Evolutionary conservation across 805 yeast genomes (phyloP).

Genomic region (Candida sanyiensis): DNA sequence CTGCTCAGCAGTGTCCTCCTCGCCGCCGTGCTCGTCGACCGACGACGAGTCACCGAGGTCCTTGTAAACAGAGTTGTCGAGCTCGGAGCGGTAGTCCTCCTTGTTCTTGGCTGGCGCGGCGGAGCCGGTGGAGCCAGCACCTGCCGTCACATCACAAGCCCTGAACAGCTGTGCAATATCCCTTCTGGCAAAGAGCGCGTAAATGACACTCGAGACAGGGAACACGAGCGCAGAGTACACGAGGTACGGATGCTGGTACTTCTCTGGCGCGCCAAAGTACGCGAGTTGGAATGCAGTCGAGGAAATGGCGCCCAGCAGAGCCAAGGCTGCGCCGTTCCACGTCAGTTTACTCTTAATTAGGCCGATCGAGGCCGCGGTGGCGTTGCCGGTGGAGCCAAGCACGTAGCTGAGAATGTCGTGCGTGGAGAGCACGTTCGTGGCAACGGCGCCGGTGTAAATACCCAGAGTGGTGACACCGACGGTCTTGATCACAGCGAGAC

Average conservation of each 20-base stretch:
- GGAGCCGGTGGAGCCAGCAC: constrained; percentile 6
- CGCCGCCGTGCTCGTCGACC: constrained; percentile 19
- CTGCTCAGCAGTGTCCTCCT: constrained; percentile 28
- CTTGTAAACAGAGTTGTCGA: constrained; percentile 41
- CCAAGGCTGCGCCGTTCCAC: constrained; percentile 24
- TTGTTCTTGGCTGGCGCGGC: constrained; percentile 13
- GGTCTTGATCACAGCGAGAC: constrained; percentile 52
- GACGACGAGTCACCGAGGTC: constrained; percentile 31
- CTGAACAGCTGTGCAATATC: constrained; percentile 10
- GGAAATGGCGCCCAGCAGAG: constrained; percentile 42
- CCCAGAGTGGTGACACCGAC: constrained; percentile 66
- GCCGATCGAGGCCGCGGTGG: constrained; percentile 26
- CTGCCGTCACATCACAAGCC: too few relatives aligned
- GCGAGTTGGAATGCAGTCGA: constrained; percentile 48
- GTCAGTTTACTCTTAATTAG: constrained; percentile 17
- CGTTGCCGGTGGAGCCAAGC: constrained; percentile 17
- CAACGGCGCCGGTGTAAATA: constrained; percentile 48
- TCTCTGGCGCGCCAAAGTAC: constrained; percentile 48
- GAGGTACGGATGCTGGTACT: constrained; percentile 67
- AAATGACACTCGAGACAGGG: constrained; percentile 19
- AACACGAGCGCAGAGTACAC: constrained; percentile 37
- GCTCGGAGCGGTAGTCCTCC: constrained; percentile 33
- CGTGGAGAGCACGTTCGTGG: constrained; percentile 27
- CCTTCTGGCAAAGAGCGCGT: constrained; percentile 10
- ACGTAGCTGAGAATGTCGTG: constrained; percentile 28